Conservation (phyloP, 2,329 filamentous ascomycete species). For the Cladorrhinum sp. region DNA sequence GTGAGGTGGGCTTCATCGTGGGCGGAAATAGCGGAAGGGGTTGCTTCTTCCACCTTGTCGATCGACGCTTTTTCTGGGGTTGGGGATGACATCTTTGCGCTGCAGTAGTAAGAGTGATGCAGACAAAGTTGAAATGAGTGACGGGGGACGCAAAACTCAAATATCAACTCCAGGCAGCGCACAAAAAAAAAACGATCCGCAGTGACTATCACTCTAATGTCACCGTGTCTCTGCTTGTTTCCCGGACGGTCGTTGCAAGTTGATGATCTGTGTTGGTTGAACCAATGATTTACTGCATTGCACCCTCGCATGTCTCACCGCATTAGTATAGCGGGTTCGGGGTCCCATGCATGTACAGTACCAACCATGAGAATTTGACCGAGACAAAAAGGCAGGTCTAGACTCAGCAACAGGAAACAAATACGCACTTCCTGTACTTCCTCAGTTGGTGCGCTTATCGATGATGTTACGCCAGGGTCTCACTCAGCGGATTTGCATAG, state of each 20-base stretch:
- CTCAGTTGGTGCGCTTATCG: not conserved
- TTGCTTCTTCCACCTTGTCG: not conserved
- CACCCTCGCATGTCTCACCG: not conserved
- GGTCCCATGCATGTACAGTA: not conserved
- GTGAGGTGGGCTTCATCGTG: conserved; percentile 15
- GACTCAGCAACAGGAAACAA: not conserved
- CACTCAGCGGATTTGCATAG: not conserved
- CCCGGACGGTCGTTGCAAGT: no score
- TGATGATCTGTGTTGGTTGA: no score
- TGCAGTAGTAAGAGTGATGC: no score
- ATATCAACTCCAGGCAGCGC: no score
- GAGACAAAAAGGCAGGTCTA: not conserved
- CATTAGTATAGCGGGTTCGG: not conserved
- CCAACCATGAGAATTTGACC: not conserved
- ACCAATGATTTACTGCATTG: no score
- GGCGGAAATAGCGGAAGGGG: not conserved
- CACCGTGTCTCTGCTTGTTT: no score
- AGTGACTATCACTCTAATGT: no score
- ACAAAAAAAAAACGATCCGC: no score
- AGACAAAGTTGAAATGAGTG: not conserved
- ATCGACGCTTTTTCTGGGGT: not conserved
- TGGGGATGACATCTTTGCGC: not conserved
- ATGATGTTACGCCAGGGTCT: not conserved
- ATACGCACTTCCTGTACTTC: no score
- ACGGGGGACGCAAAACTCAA: not conserved